Base-by-base conservation (phyloP, 495 filamentous ascomycete genomes). In the Neurospora sp. region DNA sequence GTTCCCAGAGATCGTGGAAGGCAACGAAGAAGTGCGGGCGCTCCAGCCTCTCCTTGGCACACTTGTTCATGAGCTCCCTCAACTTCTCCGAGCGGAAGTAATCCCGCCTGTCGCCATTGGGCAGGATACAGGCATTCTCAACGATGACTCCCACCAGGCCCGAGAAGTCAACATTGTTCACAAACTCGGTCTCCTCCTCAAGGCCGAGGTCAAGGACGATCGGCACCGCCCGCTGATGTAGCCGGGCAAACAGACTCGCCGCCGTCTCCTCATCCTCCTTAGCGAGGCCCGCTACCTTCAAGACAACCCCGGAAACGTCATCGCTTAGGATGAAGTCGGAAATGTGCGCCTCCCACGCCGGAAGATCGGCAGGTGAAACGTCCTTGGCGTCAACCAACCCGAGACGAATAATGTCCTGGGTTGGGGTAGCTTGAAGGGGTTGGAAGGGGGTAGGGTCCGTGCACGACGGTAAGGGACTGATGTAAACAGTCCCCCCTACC, bases 111-210 rank as follows among this genome's bases (percentile, higher is more conserved):
- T 83, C 75, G 14, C 86, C 86, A 20, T 81, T 71, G 2, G 81
- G 78, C 35, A 87, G 73, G 71, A 87, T 85, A 71, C 83, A 86
- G 14, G 84, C 84, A 73, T 88, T 87, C 18, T 81, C 78, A 53
- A 88, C 77, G 0, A 88, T 84, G 20, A 88, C 18, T 0, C 86
- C 86, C 4, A 44, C 70, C 5, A 78, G 31, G 0, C 71, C n/a
- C 0, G 46, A 61, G 9, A 79, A 59, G 48, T 78, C 71, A 0
- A 77, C 39, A 1, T 48, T 39, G 2, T 73, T 41, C 4, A 74
- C 35, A 0, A 72, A 35, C 53, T 65, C 9, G 0, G 5, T 42
- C 9, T 22, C 44, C 27, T 71, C 68, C 31, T 77, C 73, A 11
- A 73, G 73, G 44, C 46, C 8, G 35, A 71, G 40, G n/a, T 71